Evolutionary conservation across 2,329 filamentous ascomycete genomes (phyloP).

Genomic region (Epichloe festucae): DNA sequence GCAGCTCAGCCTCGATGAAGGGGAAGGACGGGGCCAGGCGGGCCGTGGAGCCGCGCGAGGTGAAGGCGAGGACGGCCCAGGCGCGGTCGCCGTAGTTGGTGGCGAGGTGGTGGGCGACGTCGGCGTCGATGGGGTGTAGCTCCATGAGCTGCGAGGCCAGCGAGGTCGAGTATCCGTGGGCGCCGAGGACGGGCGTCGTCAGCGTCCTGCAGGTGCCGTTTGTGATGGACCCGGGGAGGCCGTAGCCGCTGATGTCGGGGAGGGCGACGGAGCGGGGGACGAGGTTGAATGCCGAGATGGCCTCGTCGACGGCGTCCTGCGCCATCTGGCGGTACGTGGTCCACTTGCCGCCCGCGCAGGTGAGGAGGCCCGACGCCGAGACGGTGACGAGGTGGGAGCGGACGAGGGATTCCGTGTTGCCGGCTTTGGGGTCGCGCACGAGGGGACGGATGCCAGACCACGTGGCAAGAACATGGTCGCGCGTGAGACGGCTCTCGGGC

Average conservation of each 20-base stretch:
- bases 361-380: constrained; percentile 62
- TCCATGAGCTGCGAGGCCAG: constrained; percentile 23
- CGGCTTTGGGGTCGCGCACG: constrained; percentile 67
- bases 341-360: constrained; percentile 77
- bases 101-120: constrained; percentile 29
- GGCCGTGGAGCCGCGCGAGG: constrained; percentile 25
- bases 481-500: constrained; percentile 61
- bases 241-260: constrained; percentile 55
- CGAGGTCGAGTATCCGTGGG: constrained; percentile 49
- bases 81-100: constrained; percentile 42
- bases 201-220: constrained; percentile 66
- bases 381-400: constrained; percentile 69
- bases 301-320: constrained; percentile 72
- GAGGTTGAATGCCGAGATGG: constrained; percentile 53
- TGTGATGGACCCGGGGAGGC: constrained; percentile 31
- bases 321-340: constrained; percentile 85
- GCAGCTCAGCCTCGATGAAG: constrained; percentile 61
- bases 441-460: constrained; percentile 74
- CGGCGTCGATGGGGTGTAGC: constrained; percentile 23
- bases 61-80: constrained; percentile 51
- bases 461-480: constrained; percentile 64
- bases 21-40: constrained; percentile 55
- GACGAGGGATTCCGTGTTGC: constrained; percentile 72
- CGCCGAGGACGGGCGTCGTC: constrained; percentile 58
- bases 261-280: constrained; percentile 36